These are phyloP conservation scores for Xylariaceae sp. DNA, from an alignment of 2,329 filamentous ascomycete species.

Conservation along the genomic window DNA sequence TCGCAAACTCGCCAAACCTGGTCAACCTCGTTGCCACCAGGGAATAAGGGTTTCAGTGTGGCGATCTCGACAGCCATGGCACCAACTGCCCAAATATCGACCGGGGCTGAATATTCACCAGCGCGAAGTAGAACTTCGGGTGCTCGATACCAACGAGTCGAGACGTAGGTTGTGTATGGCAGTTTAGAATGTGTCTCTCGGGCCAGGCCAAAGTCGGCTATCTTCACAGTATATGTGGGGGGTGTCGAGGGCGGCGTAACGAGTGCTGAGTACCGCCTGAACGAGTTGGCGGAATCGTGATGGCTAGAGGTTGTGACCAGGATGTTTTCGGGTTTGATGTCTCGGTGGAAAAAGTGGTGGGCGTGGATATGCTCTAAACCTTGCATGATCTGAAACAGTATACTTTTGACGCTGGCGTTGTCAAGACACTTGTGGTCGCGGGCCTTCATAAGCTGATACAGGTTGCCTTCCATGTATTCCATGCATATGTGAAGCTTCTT, in stretches of 20 bases:
- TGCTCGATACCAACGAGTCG: slow-evolving; percentile 95
- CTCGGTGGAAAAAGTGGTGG: slow-evolving; percentile 95
- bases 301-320: slow-evolving; percentile 86
- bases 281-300: slow-evolving; percentile 75
- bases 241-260: slow-evolving; percentile 94
- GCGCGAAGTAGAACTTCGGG: slow-evolving; percentile 91
- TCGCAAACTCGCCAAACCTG: slow-evolving; percentile 99
- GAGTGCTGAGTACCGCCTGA: slow-evolving; percentile 86
- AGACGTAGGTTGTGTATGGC: slow-evolving; percentile 97
- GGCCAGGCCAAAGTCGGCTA: slow-evolving; percentile 96
- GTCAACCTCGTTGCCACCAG: slow-evolving; percentile 95
- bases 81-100: slow-evolving; percentile 97
- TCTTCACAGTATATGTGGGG: slow-evolving; percentile 92
- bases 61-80: slow-evolving; percentile 98
- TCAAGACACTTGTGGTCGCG: slow-evolving; percentile 93
- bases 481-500: slow-evolving; percentile 97
- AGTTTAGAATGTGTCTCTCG: slow-evolving; percentile 94
- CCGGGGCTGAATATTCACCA: slow-evolving; percentile 93
- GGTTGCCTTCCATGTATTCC: slow-evolving; percentile 99
- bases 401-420: slow-evolving; percentile 89
- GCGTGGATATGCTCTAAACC: slow-evolving; percentile 96
- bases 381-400: slow-evolving; percentile 93
- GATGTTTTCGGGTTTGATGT: slow-evolving; percentile 99
- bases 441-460: slow-evolving; percentile 98
- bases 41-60: slow-evolving; percentile 92